Conservation (phyloP, 2,329 filamentous ascomycete genomes). For the Fusarium brachygibbosum region DNA sequence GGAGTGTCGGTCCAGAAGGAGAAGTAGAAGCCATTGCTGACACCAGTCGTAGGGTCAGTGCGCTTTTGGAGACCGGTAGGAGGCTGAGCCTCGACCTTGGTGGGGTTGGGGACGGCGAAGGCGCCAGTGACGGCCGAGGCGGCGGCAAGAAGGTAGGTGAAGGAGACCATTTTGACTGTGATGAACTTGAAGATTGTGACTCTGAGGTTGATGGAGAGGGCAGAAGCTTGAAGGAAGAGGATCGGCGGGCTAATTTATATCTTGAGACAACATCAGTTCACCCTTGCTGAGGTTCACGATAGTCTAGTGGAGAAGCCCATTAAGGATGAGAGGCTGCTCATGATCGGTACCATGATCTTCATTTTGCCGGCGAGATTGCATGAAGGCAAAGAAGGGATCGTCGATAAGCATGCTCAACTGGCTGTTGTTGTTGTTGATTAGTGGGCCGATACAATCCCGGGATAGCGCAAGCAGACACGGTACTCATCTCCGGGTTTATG, state of each 20-base stretch:
- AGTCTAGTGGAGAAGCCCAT: slow-evolving; percentile 9
- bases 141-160: slow-evolving; percentile 42
- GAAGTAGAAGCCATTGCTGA: slow-evolving; percentile 59
- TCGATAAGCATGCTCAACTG: not conserved
- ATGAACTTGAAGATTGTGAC: not conserved
- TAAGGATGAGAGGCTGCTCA: slow-evolving; percentile 11
- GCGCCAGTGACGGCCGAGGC: slow-evolving; percentile 39
- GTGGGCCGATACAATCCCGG: slow-evolving; percentile 18
- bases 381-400: slow-evolving; percentile 5
- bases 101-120: slow-evolving; percentile 38
- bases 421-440: slow-evolving; percentile 6
- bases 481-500: slow-evolving; percentile 32
- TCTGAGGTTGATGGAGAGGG: not conserved
- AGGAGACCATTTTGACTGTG: slow-evolving; percentile 40
- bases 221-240: not conserved
- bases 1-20: slow-evolving; percentile 64
- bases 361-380: slow-evolving; percentile 35
- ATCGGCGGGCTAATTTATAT: slow-evolving; percentile 30
- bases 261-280: not conserved
- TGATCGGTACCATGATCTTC: slow-evolving; percentile 2
- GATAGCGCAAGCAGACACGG: slow-evolving; percentile 1
- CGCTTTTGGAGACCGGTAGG: slow-evolving; percentile 35
- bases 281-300: not conserved
- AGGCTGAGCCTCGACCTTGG: slow-evolving; percentile 43
- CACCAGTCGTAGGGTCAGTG: slow-evolving; percentile 55